phyloP scores from a whole-genome alignment of 768 basidiomycete species.

The Pleurotus ostreatus region DNA sequence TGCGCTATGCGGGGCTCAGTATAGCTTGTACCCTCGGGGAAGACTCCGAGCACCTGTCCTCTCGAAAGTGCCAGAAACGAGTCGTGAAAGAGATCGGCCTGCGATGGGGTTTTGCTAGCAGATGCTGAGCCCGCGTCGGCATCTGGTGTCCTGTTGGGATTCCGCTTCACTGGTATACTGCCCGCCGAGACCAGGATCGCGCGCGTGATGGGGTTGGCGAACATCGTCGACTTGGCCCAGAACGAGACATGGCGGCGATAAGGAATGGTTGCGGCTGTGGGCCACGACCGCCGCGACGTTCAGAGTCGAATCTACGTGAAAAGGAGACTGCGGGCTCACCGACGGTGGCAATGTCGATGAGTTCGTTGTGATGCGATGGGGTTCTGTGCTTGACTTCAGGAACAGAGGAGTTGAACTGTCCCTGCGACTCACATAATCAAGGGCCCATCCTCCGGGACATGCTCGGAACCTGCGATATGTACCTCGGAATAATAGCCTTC shows the following conservation, averaged over 20 bases:
- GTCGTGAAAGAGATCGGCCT: constrained; percentile 46
- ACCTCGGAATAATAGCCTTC: constrained; percentile 60
- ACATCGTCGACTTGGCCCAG: constrained; percentile 73
- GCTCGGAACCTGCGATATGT: constrained; percentile 51
- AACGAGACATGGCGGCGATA: constrained; percentile 53
- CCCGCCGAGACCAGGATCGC: constrained; percentile 57
- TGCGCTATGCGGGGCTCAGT: constrained; percentile 44
- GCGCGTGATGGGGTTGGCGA: constrained; percentile 50
- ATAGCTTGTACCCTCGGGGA: constrained; percentile 60
- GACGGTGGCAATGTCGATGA: constrained; percentile 51
- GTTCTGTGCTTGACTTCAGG: constrained; percentile 29
- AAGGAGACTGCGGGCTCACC: constrained; percentile 21
- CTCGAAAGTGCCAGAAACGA: constrained; percentile 52
- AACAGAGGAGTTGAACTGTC: too few relatives aligned
- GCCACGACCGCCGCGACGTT: not conserved
- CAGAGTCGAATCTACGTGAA: not conserved
- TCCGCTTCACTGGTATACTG: constrained; percentile 69
- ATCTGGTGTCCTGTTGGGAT: constrained; percentile 34
- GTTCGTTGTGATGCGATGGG: constrained; percentile 67
- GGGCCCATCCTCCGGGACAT: constrained; percentile 52
- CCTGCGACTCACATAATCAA: constrained; percentile 48
- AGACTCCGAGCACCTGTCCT: constrained; percentile 61
- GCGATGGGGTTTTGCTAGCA: constrained; percentile 16
- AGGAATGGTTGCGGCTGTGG: constrained; percentile 51
- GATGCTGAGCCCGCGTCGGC: not conserved